A percentile compares a stretch with the other conserved stretches of the same genome.
Conservation (phyloP, 495 filamentous ascomycete genomes). For the Penicillium silybi region DNA sequence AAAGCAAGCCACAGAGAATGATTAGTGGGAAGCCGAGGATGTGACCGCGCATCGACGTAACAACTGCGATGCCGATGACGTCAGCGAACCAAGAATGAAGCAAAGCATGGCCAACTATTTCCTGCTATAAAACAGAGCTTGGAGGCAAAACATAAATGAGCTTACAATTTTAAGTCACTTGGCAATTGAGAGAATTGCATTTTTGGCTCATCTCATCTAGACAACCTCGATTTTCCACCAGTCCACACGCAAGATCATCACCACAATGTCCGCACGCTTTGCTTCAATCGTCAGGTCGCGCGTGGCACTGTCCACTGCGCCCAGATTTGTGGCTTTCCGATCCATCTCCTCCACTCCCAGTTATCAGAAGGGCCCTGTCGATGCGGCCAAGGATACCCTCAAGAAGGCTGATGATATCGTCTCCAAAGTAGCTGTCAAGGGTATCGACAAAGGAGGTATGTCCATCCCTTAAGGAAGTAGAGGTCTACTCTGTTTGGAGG, state of each 20-base stretch:
- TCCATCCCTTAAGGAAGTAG: constrained; percentile 5
- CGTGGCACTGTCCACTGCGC: constrained; percentile 9
- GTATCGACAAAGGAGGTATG: constrained; percentile 58
- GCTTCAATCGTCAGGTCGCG: constrained; percentile 21
- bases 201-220: background rate
- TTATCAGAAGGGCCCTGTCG: constrained; percentile 36
- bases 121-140: background rate
- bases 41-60: constrained; percentile 33
- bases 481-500: background rate
- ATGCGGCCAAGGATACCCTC: constrained; percentile 52
- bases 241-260: background rate
- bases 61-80: constrained; percentile 21
- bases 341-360: constrained; percentile 31
- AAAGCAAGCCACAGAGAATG: background rate
- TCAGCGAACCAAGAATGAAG: constrained; percentile 10
- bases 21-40: background rate
- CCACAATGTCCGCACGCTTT: constrained; percentile 19
- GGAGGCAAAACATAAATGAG: too few relatives aligned
- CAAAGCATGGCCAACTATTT: background rate
- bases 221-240: background rate
- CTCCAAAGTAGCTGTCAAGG: constrained; percentile 55
- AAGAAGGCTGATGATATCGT: constrained; percentile 53
- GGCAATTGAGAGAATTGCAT: background rate
- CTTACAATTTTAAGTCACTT: too few relatives aligned
- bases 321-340: constrained; percentile 18